These are phyloP conservation scores for Calonectria pauciramosa DNA, from an alignment of 2,329 filamentous ascomycete genomes.

Conservation along the genomic window DNA sequence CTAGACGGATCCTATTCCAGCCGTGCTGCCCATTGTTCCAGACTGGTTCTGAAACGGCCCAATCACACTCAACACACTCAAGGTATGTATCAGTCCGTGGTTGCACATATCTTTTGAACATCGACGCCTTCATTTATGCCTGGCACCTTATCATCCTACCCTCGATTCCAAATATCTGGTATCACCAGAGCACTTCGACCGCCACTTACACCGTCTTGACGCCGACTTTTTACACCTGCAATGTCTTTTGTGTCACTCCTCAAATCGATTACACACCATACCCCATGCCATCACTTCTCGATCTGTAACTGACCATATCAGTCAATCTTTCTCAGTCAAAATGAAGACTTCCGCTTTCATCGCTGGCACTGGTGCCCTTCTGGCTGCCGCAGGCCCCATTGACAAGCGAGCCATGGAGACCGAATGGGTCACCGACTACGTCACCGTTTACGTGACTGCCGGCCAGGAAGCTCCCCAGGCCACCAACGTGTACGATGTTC, in stretches of 20 bases:
- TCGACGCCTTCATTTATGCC: not conserved
- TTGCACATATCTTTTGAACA: not conserved
- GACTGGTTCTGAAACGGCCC: constrained; percentile 46
- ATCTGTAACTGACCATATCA: not conserved
- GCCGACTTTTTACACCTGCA: not conserved
- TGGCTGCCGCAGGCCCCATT: constrained; percentile 60
- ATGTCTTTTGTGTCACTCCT: not conserved
- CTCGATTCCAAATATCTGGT: not conserved
- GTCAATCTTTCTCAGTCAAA: constrained; percentile 41
- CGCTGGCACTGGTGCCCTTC: constrained; percentile 59
- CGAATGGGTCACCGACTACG: constrained; percentile 56
- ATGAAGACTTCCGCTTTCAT: constrained; percentile 67
- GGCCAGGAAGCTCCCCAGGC: constrained; percentile 39
- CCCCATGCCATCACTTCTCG: no score
- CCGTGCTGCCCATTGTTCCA: constrained; percentile 41
- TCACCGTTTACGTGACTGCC: constrained; percentile 61
- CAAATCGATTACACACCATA: not conserved
- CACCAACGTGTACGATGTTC: constrained; percentile 43
- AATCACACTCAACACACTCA: constrained; percentile 20
- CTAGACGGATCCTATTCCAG: constrained; percentile 45
- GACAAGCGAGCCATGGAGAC: constrained; percentile 57
- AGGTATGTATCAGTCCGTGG: constrained; percentile 4
- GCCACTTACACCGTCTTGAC: not conserved
- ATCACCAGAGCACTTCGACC: not conserved
- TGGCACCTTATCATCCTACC: not conserved